A percentile compares a stretch with the other conserved stretches of the same genome.
Conservation (phyloP, 2,329 filamentous ascomycete genomes). For the Arthrobotrys sphaeroides region DNA sequence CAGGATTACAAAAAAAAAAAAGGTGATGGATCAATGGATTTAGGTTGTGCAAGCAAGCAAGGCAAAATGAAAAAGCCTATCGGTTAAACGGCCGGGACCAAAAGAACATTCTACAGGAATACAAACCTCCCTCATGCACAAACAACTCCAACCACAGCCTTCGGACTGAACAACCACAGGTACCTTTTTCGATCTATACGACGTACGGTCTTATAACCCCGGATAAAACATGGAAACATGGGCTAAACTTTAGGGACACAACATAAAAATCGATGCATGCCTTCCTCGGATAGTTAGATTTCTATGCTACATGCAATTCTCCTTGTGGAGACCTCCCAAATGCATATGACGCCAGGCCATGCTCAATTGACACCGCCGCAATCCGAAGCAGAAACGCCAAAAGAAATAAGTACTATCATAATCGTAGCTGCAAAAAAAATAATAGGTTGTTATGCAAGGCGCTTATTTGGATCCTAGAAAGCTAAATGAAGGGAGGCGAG, state of each 20-base stretch:
- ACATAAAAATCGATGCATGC: slow-evolving; percentile 1
- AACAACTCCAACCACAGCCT: neutral
- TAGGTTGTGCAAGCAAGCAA: slow-evolving; percentile 9
- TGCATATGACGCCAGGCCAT: slow-evolving; percentile 53
- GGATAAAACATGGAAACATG: slow-evolving; percentile 16
- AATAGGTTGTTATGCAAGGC: neutral
- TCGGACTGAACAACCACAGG: neutral
- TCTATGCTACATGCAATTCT: slow-evolving; percentile 27
- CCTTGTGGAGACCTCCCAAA: slow-evolving; percentile 10
- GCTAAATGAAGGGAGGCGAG: neutral
- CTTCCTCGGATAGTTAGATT: neutral
- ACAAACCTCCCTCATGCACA: neutral
- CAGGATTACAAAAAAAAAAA: too few species aligned
- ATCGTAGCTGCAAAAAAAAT: slow-evolving; percentile 4
- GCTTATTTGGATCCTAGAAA: neutral
- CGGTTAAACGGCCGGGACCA: slow-evolving; percentile 37
- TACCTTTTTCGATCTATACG: slow-evolving; percentile 4
- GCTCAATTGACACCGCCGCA: slow-evolving; percentile 32
- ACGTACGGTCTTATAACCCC: neutral
- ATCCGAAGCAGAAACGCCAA: slow-evolving; percentile 30
- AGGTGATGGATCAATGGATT: slow-evolving; percentile 52
- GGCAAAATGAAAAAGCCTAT: too few species aligned
- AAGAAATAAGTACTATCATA: slow-evolving; percentile 23
- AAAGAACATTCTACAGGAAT: neutral
- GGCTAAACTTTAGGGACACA: neutral